Evolutionary conservation across 2,329 filamentous ascomycete genomes (phyloP), one percentile per base, ranked within the genome.

Genomic region (Sclerotinia sclerotiorum): DNA sequence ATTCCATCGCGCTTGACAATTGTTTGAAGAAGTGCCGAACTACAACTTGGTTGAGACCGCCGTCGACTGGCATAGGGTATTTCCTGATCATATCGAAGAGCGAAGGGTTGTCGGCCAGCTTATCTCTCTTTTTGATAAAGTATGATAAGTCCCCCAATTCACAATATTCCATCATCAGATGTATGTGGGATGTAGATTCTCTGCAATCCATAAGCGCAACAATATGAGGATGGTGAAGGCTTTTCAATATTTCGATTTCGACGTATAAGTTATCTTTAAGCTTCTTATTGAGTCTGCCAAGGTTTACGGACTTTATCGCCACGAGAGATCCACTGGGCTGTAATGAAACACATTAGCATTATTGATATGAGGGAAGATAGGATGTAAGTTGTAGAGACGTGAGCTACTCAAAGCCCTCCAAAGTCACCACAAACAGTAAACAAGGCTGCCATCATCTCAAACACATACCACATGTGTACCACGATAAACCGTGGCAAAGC

Each of bases 151-250:
- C 95, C 29, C 95, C 94, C 52, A 99, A 86, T 78, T 97, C 93
- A 81, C 95, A 98, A 81, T 96, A 98, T 81, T 99, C 95, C 94
- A 98, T 99, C 72, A 98, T 90, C 69, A 99, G 86, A 80, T 99
- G 95, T 81, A 98, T 97, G 77, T 97, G 92, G 29, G 90, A 89
- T 4, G 87, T 83, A 0, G 92, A 90, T 79, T 98, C 94, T 79
- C 94, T 86, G 82, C 94, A 97, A 80, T 97, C 93, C 82, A 97
- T 94, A 60, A 99, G 89, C 74, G 93, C 92, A 73, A 98, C 95
- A 74, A 99, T 97, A 78, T 99, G 95, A 39, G 95, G 95, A 80
- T 99, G 95, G 69, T 95, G 91, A 39, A 99, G 86, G 72, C 88
- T 92, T 80, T 95, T 95, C 77, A 99, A 88, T 72, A 99, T 99